phyloP scores from a whole-genome alignment of 225 moss, liverwort and hornwort species.

The Takakia lepidozioides region DNA sequence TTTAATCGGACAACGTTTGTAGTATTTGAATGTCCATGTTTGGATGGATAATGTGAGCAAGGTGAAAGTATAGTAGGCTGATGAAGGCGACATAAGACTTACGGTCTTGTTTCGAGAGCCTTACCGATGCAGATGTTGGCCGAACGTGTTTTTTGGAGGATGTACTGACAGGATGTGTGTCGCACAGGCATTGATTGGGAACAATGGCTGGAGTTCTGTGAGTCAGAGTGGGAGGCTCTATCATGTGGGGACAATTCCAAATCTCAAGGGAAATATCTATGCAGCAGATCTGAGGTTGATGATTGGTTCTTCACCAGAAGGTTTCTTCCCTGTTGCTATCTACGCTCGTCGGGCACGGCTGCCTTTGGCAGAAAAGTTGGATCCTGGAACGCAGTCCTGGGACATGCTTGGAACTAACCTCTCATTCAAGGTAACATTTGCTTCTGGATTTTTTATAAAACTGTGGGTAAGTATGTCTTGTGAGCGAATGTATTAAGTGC shows the following conservation, averaged over 20 bases:
- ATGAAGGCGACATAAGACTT: no score
- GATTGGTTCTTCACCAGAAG: conserved; percentile 30
- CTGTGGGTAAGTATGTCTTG: no score
- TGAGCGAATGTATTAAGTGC: no score
- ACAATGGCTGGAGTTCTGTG: conserved; percentile 40
- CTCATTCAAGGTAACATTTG: conserved; percentile 28
- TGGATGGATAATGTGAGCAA: no score
- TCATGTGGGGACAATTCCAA: conserved; percentile 42
- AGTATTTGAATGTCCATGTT: no score
- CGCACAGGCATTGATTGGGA: conserved; percentile 38
- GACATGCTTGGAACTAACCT: conserved; percentile 43
- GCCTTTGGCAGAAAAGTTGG: conserved; percentile 31
- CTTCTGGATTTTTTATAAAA: no score
- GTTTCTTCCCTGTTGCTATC: conserved; percentile 40
- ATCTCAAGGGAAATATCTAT: conserved; percentile 29
- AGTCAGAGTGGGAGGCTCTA: conserved; percentile 29
- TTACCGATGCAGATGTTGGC: no score
- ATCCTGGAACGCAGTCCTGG: conserved; percentile 34
- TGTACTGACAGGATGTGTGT: no score
- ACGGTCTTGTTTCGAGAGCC: no score
- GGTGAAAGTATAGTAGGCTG: no score
- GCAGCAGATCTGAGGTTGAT: conserved; percentile 37
- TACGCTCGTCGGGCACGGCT: conserved; percentile 32
- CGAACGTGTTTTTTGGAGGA: no score
- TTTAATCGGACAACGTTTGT: no score